phyloP scores from a whole-genome alignment of 768 basidiomycete species.

The Pleurotus tuber-regium region DNA sequence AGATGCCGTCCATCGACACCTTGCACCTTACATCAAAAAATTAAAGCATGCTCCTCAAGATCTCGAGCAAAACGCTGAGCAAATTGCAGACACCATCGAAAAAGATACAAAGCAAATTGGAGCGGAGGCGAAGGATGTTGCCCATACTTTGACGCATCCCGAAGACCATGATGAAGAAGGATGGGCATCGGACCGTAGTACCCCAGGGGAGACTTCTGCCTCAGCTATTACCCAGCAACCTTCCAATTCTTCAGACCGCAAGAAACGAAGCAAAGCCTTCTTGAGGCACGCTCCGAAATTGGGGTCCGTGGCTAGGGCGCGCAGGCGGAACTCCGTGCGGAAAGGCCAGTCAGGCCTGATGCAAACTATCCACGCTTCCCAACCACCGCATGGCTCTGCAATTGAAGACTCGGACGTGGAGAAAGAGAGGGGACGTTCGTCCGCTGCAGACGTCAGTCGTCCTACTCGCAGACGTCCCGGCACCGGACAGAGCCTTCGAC shows the following conservation, averaged over 20 bases:
- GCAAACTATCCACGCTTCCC: background rate
- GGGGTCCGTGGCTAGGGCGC: slow-evolving; percentile 11
- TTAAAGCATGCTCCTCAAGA: slow-evolving; percentile 22
- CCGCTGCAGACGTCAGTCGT: background rate
- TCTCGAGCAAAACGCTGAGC: slow-evolving; percentile 19
- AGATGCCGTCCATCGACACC: slow-evolving; percentile 21
- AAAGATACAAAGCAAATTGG: slow-evolving; percentile 23
- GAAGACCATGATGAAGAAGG: slow-evolving; percentile 52
- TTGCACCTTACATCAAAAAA: slow-evolving; percentile 28
- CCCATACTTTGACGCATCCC: slow-evolving; percentile 9
- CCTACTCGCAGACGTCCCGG: background rate
- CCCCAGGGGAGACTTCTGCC: slow-evolving; percentile 17
- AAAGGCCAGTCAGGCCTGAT: background rate
- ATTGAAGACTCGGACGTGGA: background rate
- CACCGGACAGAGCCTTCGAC: slow-evolving; percentile 8
- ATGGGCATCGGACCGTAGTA: slow-evolving; percentile 60
- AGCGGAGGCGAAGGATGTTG: slow-evolving; percentile 14
- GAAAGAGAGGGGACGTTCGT: background rate
- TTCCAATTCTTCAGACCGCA: slow-evolving; percentile 16
- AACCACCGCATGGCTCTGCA: background rate
- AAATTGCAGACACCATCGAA: slow-evolving; percentile 19
- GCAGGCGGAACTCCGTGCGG: slow-evolving; percentile 11
- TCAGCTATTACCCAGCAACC: slow-evolving; percentile 3
- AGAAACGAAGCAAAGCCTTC: slow-evolving; percentile 23
- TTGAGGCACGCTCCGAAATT: slow-evolving; percentile 14